Percentiles rank a stretch among this genome's conserved stretches.
These are phyloP conservation scores for Paecilomyces sp. DNA, from an alignment of 2,329 filamentous ascomycete genomes.

Conservation along the genomic window DNA sequence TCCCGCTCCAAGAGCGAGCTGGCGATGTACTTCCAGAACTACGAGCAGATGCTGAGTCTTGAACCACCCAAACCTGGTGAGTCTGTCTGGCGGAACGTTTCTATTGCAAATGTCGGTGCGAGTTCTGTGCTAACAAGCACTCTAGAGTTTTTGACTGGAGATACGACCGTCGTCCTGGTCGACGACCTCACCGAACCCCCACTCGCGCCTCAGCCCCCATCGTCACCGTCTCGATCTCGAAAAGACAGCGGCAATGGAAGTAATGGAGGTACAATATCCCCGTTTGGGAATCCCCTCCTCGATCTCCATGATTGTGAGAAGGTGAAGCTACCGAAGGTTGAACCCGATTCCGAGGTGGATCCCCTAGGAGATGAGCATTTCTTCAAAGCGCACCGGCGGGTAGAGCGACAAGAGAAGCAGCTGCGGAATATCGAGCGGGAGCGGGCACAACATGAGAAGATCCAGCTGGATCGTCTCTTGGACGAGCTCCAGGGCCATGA, in stretches of 20 bases:
- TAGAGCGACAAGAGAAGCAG: conserved; percentile 61
- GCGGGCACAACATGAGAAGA: conserved; percentile 59
- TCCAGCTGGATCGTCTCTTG: conserved; percentile 59
- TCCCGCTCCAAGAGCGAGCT: conserved; percentile 86
- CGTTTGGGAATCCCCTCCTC: conserved; percentile 29
- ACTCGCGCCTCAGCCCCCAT: conserved; percentile 12
- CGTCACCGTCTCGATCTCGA: conserved; percentile 4
- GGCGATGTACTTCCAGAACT: conserved; percentile 84
- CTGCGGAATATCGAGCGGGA: conserved; percentile 62
- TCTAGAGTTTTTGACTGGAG: conserved; percentile 63
- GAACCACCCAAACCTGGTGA: conserved; percentile 70
- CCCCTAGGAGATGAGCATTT: conserved; percentile 52
- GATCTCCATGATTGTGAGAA: conserved; percentile 32
- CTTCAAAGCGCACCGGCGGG: conserved; percentile 52
- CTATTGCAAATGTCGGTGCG: not conserved
- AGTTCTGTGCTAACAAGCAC: conserved; percentile 2
- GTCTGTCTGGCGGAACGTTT: conserved; percentile 1
- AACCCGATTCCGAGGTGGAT: conserved; percentile 34
- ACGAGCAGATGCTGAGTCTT: conserved; percentile 88
- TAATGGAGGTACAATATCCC: conserved; percentile 11
- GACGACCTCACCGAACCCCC: conserved; percentile 46
- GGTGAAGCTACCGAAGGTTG: conserved; percentile 36
- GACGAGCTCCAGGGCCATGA: conserved; percentile 84
- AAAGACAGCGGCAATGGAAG: conserved; percentile 2
- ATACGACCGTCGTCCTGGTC: conserved; percentile 66